phyloP scores from a whole-genome alignment of 495 filamentous ascomycete species.

The Daldinia bambusicola region DNA sequence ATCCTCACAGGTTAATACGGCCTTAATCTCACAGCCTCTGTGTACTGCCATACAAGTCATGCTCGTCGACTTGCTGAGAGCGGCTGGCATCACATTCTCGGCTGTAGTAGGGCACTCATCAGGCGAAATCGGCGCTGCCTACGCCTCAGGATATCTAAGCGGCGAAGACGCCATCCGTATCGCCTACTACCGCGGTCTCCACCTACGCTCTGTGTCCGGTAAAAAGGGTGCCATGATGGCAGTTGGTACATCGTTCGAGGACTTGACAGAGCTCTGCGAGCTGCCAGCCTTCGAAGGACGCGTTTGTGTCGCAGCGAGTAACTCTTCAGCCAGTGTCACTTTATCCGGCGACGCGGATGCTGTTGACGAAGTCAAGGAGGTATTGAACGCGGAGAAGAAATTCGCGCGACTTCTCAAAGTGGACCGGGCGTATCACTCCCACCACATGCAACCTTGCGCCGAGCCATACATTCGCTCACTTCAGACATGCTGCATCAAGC shows the following conservation, averaged over 20 bases:
- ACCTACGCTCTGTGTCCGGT: constrained; percentile 12
- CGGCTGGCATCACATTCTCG: constrained; percentile 53
- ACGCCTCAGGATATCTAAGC: constrained; percentile 54
- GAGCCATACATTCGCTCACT: constrained; percentile 41
- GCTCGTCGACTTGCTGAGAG: constrained; percentile 57
- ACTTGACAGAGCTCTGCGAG: constrained; percentile 49
- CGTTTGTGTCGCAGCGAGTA: constrained; percentile 55
- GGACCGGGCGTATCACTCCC: constrained; percentile 64
- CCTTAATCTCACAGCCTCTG: constrained; percentile 54
- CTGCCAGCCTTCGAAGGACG: constrained; percentile 49
- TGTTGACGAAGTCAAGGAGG: constrained; percentile 44
- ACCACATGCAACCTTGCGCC: constrained; percentile 55
- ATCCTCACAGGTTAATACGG: constrained; percentile 43
- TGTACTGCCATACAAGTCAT: constrained; percentile 56
- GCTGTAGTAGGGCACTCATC: constrained; percentile 64
- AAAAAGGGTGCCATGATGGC: constrained; percentile 59
- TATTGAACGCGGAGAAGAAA: constrained; percentile 57
- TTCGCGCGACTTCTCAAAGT: constrained; percentile 57
- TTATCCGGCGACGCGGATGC: constrained; percentile 56
- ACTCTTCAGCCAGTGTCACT: constrained; percentile 58
- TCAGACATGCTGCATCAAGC: background rate
- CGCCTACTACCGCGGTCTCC: constrained; percentile 62
- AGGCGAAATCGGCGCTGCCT: constrained; percentile 60
- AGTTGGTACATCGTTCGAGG: constrained; percentile 40
- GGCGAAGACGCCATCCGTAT: constrained; percentile 55